Base-by-base conservation (phyloP, 257 asterid species). In the Jacaranda mimosifolia region DNA sequence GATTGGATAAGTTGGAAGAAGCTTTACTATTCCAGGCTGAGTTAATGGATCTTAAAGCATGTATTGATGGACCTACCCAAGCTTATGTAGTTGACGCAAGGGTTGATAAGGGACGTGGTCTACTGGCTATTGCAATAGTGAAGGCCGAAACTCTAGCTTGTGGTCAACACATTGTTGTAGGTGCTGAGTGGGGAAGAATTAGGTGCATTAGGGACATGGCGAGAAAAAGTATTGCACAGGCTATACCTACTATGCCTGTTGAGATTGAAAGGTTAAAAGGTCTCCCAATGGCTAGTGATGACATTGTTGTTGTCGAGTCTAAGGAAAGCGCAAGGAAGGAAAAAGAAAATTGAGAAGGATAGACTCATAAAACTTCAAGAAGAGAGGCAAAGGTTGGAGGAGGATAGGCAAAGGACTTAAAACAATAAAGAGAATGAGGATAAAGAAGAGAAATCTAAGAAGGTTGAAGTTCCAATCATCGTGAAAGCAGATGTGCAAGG, bases 241-340 rank as follows among this genome's bases (percentile, higher is more conserved):
- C 98, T 75, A 80, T 82, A 11, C 99, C 99, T 19, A 94, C 99
- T 12, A 91, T 88, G 99, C 99, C 99, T n/a, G 89, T 96, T 63
- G 99, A 91, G 87, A 93, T 96, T 42, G 99, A 96, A 88, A 98
- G 98, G 79, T 77, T 95, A 73, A 93, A 90, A 85, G 99, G 99
- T 79, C 89, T 93, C 57, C 99, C 99, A 4, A 91, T 87, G 97
- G 98, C 98, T 2, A 98, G 99, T 72, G 99, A 95, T 72, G 99
- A 96, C 81, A 90, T 96, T 85, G 93, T 91, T 45, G 98, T 93
- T 9, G 99, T 96, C 59, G 89, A 88, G 70, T 90, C 97, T 11
- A 98, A 96, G 90, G 98, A 96, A 87, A 93, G 98, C 65, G 99
- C 99, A 18, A 90, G 99, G 99, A 80, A 90, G 99, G 96, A 91